phyloP scores from a whole-genome alignment of 176 grass and related monocot species.

The Bolboschoenus planiculmis region DNA sequence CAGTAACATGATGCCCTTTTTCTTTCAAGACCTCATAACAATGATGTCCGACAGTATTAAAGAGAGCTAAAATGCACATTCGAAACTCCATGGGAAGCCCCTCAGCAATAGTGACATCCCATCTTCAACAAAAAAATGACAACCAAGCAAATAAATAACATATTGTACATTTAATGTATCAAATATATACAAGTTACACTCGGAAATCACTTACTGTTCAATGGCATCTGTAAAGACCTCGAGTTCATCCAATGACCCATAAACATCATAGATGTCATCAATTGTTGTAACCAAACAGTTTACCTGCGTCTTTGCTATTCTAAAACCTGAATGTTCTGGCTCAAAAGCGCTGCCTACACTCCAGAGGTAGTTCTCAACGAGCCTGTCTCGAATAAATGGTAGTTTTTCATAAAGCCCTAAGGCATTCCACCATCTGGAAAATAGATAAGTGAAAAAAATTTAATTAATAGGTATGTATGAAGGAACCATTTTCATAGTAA shows the following conservation, averaged over 20 bases:
- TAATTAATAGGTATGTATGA: not conserved
- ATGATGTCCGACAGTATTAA: not conserved
- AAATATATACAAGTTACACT: not conserved
- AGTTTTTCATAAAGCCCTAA: slow-evolving; percentile 17
- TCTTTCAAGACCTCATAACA: not conserved
- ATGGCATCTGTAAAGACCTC: slow-evolving; percentile 24
- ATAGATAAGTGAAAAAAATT: not conserved
- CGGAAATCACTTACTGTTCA: not conserved
- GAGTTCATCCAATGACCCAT: slow-evolving; percentile 26
- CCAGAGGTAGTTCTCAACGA: slow-evolving; percentile 16
- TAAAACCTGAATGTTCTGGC: not conserved
- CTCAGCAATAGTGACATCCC: slow-evolving; percentile 17
- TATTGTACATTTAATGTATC: not conserved
- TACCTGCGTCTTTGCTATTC: not conserved
- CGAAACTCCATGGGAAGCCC: slow-evolving; percentile 13
- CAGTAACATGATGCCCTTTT: not conserved
- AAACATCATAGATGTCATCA: slow-evolving; percentile 27
- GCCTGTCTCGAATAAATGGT: slow-evolving; percentile 9
- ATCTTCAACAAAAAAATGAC: slow-evolving; percentile 9
- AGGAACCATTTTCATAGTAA: not conserved
- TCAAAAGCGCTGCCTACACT: not conserved
- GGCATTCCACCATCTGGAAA: slow-evolving; percentile 22
- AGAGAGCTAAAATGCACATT: slow-evolving; percentile 10
- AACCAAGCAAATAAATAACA: not conserved
- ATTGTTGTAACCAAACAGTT: not conserved